These are phyloP conservation scores for Podospora comata DNA, from an alignment of 495 filamentous ascomycete genomes.

Conservation along the genomic window DNA sequence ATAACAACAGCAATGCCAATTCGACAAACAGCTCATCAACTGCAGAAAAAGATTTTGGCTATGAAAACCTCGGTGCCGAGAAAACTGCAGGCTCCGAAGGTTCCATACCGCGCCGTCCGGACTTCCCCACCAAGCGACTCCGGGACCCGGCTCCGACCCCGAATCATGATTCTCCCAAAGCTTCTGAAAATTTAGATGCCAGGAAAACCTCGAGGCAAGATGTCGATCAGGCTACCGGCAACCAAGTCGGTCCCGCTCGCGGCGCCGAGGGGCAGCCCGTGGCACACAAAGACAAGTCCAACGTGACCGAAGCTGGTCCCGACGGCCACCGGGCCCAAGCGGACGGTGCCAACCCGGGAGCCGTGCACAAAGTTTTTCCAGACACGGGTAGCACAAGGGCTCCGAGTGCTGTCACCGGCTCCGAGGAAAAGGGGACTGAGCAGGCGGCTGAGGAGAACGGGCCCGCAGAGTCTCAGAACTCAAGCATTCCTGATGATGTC, in stretches of 20 bases:
- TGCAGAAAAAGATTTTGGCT: neutral
- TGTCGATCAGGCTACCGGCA: slow-evolving; percentile 13
- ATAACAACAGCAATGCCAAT: neutral
- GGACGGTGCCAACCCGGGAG: neutral
- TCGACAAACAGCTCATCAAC: neutral
- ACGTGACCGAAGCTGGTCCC: neutral
- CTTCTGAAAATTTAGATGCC: neutral
- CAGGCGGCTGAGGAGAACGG: neutral
- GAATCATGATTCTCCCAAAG: neutral
- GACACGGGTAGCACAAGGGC: neutral
- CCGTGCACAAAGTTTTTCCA: neutral
- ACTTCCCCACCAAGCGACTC: slow-evolving; percentile 27
- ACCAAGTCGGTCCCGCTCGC: slow-evolving; percentile 21
- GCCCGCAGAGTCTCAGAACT: neutral
- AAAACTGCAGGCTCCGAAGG: slow-evolving; percentile 8
- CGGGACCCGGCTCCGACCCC: slow-evolving; percentile 10
- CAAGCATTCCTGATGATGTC: neutral
- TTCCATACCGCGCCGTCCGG: slow-evolving; percentile 12
- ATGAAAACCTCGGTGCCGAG: slow-evolving; percentile 27
- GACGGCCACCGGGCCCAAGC: neutral
- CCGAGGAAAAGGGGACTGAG: neutral
- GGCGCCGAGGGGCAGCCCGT: slow-evolving; percentile 13
- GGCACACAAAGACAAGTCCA: neutral
- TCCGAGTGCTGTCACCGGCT: neutral
- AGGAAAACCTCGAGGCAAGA: neutral